phyloP scores from a whole-genome alignment of 208 protist species.

The Histomonas meleagridis region DNA sequence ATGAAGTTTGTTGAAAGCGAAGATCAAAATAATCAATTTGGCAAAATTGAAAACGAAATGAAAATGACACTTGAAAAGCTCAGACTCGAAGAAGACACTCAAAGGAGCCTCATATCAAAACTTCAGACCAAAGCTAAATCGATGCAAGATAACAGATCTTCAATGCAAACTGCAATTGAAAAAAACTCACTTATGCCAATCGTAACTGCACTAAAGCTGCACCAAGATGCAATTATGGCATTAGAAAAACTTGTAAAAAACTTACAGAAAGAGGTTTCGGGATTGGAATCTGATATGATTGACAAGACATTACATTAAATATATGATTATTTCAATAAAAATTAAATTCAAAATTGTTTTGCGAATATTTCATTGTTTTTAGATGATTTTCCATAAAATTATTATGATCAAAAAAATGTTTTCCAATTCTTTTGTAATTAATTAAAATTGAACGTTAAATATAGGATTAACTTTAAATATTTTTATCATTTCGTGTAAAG shows the following conservation, averaged over 20 bases:
- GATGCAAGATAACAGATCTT: background rate
- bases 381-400: too few relatives aligned
- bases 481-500: too few relatives aligned
- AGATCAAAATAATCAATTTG: background rate
- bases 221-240: conserved; percentile 28
- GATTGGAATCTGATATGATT: background rate
- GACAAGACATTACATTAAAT: too few relatives aligned
- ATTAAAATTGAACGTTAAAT: too few relatives aligned
- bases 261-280: background rate
- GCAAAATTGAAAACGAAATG: background rate
- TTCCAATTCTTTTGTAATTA: too few relatives aligned
- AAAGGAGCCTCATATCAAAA: background rate
- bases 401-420: too few relatives aligned
- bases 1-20: background rate
- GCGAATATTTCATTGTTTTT: too few relatives aligned
- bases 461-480: too few relatives aligned
- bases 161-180: background rate
- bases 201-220: background rate
- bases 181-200: background rate
- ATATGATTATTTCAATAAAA: too few relatives aligned
- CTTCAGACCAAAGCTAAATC: background rate
- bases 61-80: background rate
- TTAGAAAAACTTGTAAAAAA: background rate
- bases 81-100: background rate
- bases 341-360: too few relatives aligned